Evolutionary conservation across 139 green algal species (phyloP).

Genomic region (Edaphochlamys debaryana): DNA sequence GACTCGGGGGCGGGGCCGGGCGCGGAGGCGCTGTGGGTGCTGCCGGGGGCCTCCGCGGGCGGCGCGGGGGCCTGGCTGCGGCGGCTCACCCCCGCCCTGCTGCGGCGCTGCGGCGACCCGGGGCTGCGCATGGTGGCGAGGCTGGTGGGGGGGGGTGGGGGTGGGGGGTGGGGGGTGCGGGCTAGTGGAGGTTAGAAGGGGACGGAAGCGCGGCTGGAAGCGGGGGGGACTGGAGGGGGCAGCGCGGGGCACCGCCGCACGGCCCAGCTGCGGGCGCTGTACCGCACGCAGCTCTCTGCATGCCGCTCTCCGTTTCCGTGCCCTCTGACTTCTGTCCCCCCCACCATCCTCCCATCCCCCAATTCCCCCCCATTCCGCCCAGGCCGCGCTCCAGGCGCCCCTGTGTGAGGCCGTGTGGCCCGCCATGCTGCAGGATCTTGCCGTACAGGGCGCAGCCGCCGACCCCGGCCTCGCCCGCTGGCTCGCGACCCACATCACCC

Average conservation of each 20-base stretch:
- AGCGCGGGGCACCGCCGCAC: no score
- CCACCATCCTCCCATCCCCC: no score
- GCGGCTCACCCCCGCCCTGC: constrained; percentile 16
- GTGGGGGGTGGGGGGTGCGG: no score
- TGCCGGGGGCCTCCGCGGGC: background rate
- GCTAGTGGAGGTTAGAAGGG: no score
- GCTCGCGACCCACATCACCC: background rate
- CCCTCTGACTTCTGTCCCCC: background rate
- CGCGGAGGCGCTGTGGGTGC: constrained; percentile 1
- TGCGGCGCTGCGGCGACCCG: background rate
- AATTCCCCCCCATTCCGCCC: background rate
- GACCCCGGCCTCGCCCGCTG: background rate
- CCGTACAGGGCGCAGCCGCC: background rate
- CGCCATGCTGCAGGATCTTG: constrained; percentile 15
- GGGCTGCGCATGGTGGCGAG: background rate
- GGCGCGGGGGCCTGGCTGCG: constrained; percentile 25
- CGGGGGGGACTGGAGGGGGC: no score
- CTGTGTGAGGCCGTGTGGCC: constrained; percentile 16
- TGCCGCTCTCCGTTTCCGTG: no score
- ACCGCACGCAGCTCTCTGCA: no score
- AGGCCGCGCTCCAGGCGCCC: background rate
- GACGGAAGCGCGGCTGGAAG: no score
- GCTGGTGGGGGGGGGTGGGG: background rate
- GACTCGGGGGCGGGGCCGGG: no score
- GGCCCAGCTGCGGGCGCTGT: no score